Evolutionary conservation across 2,329 filamentous ascomycete species (phyloP).

Genomic region (Aspergillus caelatus): DNA sequence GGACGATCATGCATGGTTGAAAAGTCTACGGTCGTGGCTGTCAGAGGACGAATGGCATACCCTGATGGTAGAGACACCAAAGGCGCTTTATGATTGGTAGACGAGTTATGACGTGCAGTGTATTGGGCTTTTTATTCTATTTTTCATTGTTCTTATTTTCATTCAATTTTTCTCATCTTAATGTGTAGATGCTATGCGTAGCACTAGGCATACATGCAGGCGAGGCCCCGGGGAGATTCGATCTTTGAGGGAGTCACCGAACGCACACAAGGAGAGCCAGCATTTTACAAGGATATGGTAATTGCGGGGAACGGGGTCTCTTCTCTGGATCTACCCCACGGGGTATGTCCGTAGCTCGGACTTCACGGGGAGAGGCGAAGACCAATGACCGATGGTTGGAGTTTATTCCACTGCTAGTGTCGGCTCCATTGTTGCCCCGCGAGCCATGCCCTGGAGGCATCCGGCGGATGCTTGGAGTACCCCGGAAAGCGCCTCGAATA

Average conservation of each 20-base stretch:
- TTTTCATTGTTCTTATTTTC: too few relatives aligned
- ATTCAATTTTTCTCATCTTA: too few relatives aligned
- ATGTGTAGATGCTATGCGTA: not conserved
- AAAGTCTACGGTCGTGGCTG: constrained; percentile 28
- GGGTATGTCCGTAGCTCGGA: not conserved
- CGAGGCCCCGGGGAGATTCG: not conserved
- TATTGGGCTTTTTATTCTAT: too few relatives aligned
- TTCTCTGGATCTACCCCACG: not conserved
- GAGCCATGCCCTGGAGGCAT: not conserved
- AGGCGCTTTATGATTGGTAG: constrained; percentile 22
- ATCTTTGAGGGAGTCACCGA: not conserved
- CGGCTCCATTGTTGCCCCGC: not conserved
- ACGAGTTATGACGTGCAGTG: too few relatives aligned
- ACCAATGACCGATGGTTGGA: not conserved
- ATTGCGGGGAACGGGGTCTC: not conserved
- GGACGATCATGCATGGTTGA: constrained; percentile 32
- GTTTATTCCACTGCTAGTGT: not conserved
- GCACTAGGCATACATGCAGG: not conserved
- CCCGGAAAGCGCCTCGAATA: not conserved
- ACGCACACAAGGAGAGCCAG: not conserved
- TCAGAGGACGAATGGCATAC: constrained; percentile 26
- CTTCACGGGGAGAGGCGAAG: not conserved
- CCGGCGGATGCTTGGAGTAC: not conserved
- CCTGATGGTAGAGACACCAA: constrained; percentile 28
- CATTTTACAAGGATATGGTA: not conserved